Evolutionary conservation across 1,284 basidiomycete genomes (phyloP).

Genomic region (Pseudomicrostroma phylloplanum): DNA sequence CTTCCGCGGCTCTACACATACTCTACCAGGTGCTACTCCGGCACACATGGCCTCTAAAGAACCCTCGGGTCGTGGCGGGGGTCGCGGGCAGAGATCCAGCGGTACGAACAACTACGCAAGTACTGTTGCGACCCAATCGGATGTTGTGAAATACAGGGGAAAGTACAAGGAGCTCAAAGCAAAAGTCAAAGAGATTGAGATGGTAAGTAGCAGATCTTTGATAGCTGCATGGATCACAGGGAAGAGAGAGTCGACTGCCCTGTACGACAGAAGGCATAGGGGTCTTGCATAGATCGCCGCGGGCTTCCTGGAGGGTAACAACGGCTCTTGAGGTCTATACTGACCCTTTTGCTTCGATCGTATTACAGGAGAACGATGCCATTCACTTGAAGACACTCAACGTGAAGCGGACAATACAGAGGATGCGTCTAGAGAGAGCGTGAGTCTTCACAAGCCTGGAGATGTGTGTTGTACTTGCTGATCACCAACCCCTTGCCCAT

Average conservation of each 20-base stretch:
- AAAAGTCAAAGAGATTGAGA: slow-evolving; percentile 81
- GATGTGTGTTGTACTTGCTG: too few relatives aligned
- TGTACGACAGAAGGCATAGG: too few relatives aligned
- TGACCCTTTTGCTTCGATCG: slow-evolving; percentile 1
- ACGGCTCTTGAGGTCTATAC: slow-evolving; percentile 20
- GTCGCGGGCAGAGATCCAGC: too few relatives aligned
- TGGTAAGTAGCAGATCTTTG: slow-evolving; percentile 20
- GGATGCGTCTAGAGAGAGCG: slow-evolving; percentile 80
- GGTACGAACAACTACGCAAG: neutral
- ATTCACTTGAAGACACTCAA: slow-evolving; percentile 71
- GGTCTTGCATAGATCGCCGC: too few relatives aligned
- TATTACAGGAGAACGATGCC: slow-evolving; percentile 56
- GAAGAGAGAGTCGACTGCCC: too few relatives aligned
- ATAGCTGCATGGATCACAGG: too few relatives aligned
- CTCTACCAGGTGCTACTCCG: too few relatives aligned
- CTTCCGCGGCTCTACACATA: too few relatives aligned
- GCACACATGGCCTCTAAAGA: too few relatives aligned
- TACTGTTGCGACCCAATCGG: slow-evolving; percentile 5
- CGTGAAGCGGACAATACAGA: slow-evolving; percentile 72
- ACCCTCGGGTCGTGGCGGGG: too few relatives aligned
- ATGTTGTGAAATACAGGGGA: slow-evolving; percentile 56
- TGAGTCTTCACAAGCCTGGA: slow-evolving; percentile 54
- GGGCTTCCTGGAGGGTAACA: too few relatives aligned
- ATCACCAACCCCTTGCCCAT: too few relatives aligned
- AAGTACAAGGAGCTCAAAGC: slow-evolving; percentile 85